Base-by-base conservation (phyloP, 108 stramenopile species). In the Cyclotella choctawhatcheeana region DNA sequence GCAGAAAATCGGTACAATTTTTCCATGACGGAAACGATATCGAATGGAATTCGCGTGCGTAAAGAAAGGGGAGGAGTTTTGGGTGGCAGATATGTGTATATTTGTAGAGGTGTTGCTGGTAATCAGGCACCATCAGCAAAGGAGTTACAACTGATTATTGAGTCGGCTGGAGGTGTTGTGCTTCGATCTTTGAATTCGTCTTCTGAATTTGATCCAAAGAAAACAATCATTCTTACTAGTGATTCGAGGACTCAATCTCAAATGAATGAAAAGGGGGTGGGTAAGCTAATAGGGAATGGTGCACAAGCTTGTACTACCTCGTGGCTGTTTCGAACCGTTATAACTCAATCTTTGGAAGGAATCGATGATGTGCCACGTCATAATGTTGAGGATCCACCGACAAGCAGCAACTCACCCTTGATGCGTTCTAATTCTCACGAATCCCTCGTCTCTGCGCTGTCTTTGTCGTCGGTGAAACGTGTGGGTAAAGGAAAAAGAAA, bases 131-230 rank as follows among this genome's bases (percentile, higher is more conserved):
- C 81, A 0, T 65, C 71, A 4, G 27, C 37, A 22, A 67, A 77
- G 35, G 81, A 73, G 40, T 12, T 82, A 17, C 27, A 59, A n/a
- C 48, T 82, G 14, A 77, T 82, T 45, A 71, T 78, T 21, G 69
- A 65, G 16, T 69, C 84, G 27, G 84, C 85, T 18, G 86, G 86
- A n/a, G 88, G 83, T 12, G 56, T 55, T 25, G 58, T 84, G 58
- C 14, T 85, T 53, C 56, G 55, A 31, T 79, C 85, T 45, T 43
- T 79, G 17, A 25, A 51, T 27, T 25, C 44, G 20, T 35, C 48
- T 0, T 17, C 64, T 21, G 51, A 43, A 31, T 59, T 67, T 20
- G 77, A 82, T 75, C 77, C 82, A 14, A 13, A 26, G 18, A 74
- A 82, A 63, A 72, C 73, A 55, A 67, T 82, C 25, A 61, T 82